Base-by-base conservation (phyloP, 805 yeast genomes). In the Candida odintsovae region DNA sequence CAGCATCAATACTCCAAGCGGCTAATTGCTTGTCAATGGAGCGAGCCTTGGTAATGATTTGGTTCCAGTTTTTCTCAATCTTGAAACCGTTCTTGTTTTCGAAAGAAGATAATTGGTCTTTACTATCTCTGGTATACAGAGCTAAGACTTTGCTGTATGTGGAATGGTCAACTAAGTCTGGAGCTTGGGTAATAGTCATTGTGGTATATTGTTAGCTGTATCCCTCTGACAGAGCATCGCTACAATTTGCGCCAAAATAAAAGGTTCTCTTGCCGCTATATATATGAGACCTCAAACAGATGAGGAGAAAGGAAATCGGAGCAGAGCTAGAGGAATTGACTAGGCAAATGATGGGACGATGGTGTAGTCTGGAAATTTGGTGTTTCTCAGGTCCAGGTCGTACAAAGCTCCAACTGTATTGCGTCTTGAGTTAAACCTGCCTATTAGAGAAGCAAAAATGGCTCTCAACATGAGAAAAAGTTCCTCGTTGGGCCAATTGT, bases 131-230 rank as follows among this genome's bases (percentile, higher is more conserved):
- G 7, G 73, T 61, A 56, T 69, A 71, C 12, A 71, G 52, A 10
- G 69, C 68, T 25, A 69, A 48, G 41, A 71, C 57, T 50, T 68
- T 70, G 51, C 70, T 64, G 44, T 58, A 71, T 1, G 73, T 68
- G 2, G 75, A 71, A 47, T 56, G 52, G 41, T 60, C 64, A 19
- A 49, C 44, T 21, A 38, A 22, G 21, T 42, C 41, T 3, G 22
- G 11, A 33, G 20, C 18, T 7, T 33, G 20, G 15, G 20, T 33
- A 20, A 33, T 33, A 18, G 36, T 33, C 36, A 33, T 33, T 7
- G 8, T 33, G 31, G 4, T 8, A 3, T 16, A 33, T 2, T 33
- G 11, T 16, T 18, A 33, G 20, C 6, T 15, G n/a, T 31, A 6
- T 15, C 19, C 36, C 16, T n/a, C 18, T 29, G 18, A n/a, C 6